Evolutionary conservation across 495 filamentous ascomycete species (phyloP).

Genomic region (Aspergillus heteromorphus): DNA sequence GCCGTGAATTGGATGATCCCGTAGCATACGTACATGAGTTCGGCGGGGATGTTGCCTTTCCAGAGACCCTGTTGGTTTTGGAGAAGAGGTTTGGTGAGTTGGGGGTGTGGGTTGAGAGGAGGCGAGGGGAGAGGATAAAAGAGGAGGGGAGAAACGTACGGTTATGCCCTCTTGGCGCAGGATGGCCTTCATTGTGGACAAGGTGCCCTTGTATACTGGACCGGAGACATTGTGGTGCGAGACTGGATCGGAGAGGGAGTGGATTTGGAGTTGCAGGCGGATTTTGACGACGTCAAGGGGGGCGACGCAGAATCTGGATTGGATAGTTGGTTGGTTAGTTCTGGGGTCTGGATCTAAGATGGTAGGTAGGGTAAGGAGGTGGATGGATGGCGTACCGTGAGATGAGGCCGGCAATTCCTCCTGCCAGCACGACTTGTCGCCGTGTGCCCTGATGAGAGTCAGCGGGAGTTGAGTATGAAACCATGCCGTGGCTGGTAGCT

Average conservation of each 20-base stretch:
- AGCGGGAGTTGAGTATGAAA: too few relatives aligned
- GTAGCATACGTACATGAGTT: conserved; percentile 88
- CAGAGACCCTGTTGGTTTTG: conserved; percentile 59
- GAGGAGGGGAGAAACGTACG: conserved; percentile 25
- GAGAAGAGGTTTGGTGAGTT: not conserved
- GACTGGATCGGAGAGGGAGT: conserved; percentile 66
- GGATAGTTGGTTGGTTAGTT: not conserved
- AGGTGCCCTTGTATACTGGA: conserved; percentile 73
- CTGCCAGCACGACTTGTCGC: conserved; percentile 75
- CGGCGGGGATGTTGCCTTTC: conserved; percentile 97
- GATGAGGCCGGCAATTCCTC: conserved; percentile 81
- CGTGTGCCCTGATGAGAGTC: conserved; percentile 59
- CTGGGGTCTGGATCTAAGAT: not conserved
- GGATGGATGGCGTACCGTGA: conserved; percentile 54
- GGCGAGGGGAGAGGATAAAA: not conserved
- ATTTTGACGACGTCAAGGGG: conserved; percentile 96
- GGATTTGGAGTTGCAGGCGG: conserved; percentile 84
- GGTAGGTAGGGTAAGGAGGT: not conserved
- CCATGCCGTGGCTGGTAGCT: not conserved
- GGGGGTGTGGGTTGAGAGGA: not conserved
- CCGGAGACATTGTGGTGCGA: conserved; percentile 48
- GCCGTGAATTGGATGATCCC: conserved; percentile 82
- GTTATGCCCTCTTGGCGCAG: conserved; percentile 72
- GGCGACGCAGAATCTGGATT: conserved; percentile 73
- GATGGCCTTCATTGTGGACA: conserved; percentile 72